phyloP scores from a whole-genome alignment of 2,329 filamentous ascomycete genomes.

The Magnaporthales sp. region DNA sequence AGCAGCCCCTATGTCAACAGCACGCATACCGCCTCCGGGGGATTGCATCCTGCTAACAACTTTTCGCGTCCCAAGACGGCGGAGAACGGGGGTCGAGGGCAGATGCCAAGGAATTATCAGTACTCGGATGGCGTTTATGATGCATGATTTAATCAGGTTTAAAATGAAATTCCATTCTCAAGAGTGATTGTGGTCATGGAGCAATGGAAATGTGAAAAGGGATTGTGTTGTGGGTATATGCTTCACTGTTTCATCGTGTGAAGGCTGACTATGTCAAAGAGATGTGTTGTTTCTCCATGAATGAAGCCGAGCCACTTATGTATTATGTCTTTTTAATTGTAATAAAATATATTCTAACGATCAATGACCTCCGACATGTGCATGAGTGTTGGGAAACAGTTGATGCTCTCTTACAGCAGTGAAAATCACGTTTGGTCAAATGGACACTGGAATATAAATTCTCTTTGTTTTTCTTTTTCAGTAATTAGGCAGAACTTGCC shows the following conservation, averaged over 20 bases:
- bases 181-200: not conserved
- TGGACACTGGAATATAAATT: no score
- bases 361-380: not conserved
- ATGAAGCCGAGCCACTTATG: not conserved
- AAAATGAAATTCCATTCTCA: not conserved
- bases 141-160: constrained; percentile 1
- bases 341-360: not conserved
- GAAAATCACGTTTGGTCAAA: no score
- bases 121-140: constrained; percentile 10
- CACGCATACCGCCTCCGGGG: constrained; percentile 5
- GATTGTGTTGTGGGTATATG: not conserved
- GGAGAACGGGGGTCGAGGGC: not conserved
- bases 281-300: not conserved
- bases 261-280: no score
- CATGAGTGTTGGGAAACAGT: no score
- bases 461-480: no score
- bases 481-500: no score
- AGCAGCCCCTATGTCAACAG: constrained; percentile 1
- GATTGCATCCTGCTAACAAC: not conserved
- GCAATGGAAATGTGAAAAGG: not conserved
- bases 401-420: no score
- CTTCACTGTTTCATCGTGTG: no score
- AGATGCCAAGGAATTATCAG: constrained; percentile 5
- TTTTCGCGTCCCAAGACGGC: not conserved
- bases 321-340: not conserved